phyloP scores from a whole-genome alignment of 345 rosid genomes.

The Boechera retrofracta region DNA sequence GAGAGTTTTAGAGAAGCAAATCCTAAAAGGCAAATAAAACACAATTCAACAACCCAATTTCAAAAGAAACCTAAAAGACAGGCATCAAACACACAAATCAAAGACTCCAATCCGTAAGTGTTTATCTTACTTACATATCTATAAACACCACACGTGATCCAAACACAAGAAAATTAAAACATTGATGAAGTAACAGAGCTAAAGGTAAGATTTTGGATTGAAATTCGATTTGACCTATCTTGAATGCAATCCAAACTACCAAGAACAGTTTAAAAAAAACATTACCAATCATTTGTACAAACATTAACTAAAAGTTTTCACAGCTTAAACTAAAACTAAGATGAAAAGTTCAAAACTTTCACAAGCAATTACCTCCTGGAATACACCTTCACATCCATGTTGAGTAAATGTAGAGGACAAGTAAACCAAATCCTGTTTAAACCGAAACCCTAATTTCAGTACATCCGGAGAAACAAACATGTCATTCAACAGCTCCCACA shows the following conservation, averaged over 20 bases:
- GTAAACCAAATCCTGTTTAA: conserved; percentile 85
- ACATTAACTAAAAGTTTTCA: not conserved
- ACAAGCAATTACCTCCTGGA: conserved; percentile 58
- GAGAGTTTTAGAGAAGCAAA: not conserved
- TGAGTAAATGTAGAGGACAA: conserved; percentile 78
- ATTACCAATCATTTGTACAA: not conserved
- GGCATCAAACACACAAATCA: not conserved
- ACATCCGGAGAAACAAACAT: conserved; percentile 73
- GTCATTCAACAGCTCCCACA: conserved; percentile 67
- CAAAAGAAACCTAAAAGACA: not conserved
- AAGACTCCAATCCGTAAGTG: not conserved
- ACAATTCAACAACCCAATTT: not conserved
- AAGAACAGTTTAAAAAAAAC: not conserved
- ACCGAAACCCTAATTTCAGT: conserved; percentile 78
- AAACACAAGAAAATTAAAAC: not conserved
- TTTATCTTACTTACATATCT: not conserved
- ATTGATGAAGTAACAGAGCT: not conserved
- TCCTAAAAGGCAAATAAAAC: not conserved
- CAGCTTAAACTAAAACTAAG: conserved; percentile 6
- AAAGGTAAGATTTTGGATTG: not conserved
- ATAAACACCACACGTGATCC: conserved; percentile 5
- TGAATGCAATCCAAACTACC: not conserved
- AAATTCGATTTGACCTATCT: not conserved
- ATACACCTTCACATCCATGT: conserved; percentile 66
- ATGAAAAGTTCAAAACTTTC: not conserved